A percentile compares a stretch with the other conserved stretches of the same genome.
Evolutionary conservation across 1,284 basidiomycete species (phyloP).

Genomic region (Taiwanofungus camphoratus): DNA sequence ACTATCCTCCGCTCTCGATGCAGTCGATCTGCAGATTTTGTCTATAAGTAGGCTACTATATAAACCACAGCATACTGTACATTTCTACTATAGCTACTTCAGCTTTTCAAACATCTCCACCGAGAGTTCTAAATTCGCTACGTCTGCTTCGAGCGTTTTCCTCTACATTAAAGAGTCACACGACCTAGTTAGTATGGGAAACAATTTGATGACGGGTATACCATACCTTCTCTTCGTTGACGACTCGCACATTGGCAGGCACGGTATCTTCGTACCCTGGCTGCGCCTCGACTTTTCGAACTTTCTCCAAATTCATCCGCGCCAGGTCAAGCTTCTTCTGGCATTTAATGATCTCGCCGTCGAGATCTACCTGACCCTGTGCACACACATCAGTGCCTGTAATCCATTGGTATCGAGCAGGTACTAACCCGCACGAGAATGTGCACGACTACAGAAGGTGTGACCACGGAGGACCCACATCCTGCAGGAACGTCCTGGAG

Average conservation of each 20-base stretch:
- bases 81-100: conserved; percentile 18
- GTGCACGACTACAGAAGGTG: conserved; percentile 70
- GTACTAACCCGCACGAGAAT: conserved; percentile 75
- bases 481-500: conserved; percentile 73
- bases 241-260: conserved; percentile 67
- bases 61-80: neutral
- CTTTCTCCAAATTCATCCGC: conserved; percentile 67
- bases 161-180: conserved; percentile 30
- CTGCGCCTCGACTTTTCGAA: conserved; percentile 68
- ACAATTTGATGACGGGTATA: neutral
- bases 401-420: neutral
- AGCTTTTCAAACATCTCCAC: conserved; percentile 40
- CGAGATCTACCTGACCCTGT: conserved; percentile 77
- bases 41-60: too few relatives aligned
- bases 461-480: conserved; percentile 82
- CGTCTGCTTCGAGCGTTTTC: conserved; percentile 40
- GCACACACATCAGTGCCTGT: neutral
- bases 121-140: conserved; percentile 37
- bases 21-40: too few relatives aligned
- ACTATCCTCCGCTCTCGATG: too few relatives aligned
- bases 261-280: conserved; percentile 77
- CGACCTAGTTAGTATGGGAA: neutral
- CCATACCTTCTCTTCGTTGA: conserved; percentile 71
- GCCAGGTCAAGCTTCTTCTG: conserved; percentile 82
- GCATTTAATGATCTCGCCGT: conserved; percentile 80